Evolutionary conservation across 805 yeast species (phyloP).

Genomic region (Jamesozyma gamospora): DNA sequence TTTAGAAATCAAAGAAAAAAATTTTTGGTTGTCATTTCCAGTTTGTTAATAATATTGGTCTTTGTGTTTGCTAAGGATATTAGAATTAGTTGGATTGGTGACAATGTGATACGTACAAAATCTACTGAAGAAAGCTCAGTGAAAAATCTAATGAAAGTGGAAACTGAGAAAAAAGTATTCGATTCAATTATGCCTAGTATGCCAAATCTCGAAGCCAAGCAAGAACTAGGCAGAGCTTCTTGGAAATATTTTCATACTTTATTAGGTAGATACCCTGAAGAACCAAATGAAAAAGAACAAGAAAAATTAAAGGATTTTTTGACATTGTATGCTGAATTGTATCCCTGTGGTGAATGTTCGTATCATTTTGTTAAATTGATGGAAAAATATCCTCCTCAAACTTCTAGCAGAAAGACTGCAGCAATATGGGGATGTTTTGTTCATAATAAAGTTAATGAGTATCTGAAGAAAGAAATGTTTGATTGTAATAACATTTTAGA

Average conservation of each 20-base stretch:
- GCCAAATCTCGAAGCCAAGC: constrained; percentile 61
- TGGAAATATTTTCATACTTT: constrained; percentile 92
- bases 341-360: constrained; percentile 97
- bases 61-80: too few species aligned
- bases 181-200: constrained; percentile 80
- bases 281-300: constrained; percentile 56
- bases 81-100: too few species aligned
- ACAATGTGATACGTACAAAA: too few species aligned
- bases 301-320: constrained; percentile 55
- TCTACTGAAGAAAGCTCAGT: too few species aligned
- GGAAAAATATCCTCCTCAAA: constrained; percentile 73
- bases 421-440: constrained; percentile 94
- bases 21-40: too few species aligned
- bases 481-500: constrained; percentile 81
- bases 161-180: constrained; percentile 1
- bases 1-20: background rate
- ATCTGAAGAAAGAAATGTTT: constrained; percentile 57
- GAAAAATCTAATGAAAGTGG: background rate
- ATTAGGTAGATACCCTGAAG: constrained; percentile 83
- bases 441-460: constrained; percentile 76
- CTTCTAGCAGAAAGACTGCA: constrained; percentile 63
- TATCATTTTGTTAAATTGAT: constrained; percentile 72
- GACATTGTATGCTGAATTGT: constrained; percentile 74
- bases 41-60: too few species aligned
- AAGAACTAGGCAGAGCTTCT: constrained; percentile 81